Percentiles rank a stretch among this genome's conserved stretches.
Evolutionary conservation across 2,329 filamentous ascomycete genomes (phyloP).

Genomic region (Lachnellula subtilissima): DNA sequence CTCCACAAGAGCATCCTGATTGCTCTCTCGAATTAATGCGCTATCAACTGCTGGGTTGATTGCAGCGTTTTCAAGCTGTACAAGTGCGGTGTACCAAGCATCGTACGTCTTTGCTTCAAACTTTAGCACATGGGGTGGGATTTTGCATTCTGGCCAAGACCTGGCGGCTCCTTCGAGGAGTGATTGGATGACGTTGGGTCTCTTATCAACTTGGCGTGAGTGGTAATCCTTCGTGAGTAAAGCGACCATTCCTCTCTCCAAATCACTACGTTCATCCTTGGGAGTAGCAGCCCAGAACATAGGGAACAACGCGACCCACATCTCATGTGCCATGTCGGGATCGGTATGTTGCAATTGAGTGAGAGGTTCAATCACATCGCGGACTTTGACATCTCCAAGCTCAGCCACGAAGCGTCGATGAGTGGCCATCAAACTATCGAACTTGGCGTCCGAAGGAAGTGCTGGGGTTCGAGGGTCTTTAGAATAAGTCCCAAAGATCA

Average conservation of each 20-base stretch:
- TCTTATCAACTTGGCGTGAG: slow-evolving; percentile 85
- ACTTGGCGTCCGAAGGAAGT: slow-evolving; percentile 74
- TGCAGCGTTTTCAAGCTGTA: slow-evolving; percentile 84
- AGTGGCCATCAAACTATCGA: slow-evolving; percentile 71
- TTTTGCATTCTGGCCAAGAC: slow-evolving; percentile 80
- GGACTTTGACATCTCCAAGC: slow-evolving; percentile 77
- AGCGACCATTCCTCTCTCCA: slow-evolving; percentile 86
- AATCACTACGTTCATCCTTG: slow-evolving; percentile 81
- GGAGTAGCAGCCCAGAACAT: slow-evolving; percentile 87
- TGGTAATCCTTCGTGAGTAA: slow-evolving; percentile 95
- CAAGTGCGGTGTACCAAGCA: slow-evolving; percentile 92
- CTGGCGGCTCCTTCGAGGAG: slow-evolving; percentile 83
- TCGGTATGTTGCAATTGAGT: slow-evolving; percentile 90
- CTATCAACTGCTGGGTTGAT: slow-evolving; percentile 78
- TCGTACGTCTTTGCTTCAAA: slow-evolving; percentile 92
- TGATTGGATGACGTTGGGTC: slow-evolving; percentile 92
- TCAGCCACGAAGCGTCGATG: slow-evolving; percentile 82
- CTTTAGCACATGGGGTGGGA: slow-evolving; percentile 94
- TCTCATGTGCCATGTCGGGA: slow-evolving; percentile 71
- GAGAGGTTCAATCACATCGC: slow-evolving; percentile 85
- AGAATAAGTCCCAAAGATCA: slow-evolving; percentile 67
- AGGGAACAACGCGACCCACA: slow-evolving; percentile 89
- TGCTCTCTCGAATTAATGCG: slow-evolving; percentile 81
- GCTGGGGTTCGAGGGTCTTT: slow-evolving; percentile 62
- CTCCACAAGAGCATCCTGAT: slow-evolving; percentile 90